These are phyloP conservation scores for Kodamaea hsintzibuensis DNA, from an alignment of 805 yeast genomes.

Conservation along the genomic window DNA sequence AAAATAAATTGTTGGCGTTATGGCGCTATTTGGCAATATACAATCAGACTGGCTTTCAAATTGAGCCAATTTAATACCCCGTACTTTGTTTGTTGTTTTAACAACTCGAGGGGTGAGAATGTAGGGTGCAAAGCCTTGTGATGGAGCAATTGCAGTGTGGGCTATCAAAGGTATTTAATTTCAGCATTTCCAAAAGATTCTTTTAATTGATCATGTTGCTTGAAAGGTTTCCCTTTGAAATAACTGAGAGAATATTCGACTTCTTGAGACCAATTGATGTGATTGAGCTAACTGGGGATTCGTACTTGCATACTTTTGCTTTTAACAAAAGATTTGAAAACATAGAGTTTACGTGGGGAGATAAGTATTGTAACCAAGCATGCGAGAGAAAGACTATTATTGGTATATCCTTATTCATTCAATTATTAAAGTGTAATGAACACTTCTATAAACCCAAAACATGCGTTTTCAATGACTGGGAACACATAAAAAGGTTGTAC, in stretches of 20 bases:
- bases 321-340: background rate
- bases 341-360: background rate
- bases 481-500: background rate
- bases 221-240: background rate
- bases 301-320: background rate
- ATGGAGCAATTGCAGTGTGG: background rate
- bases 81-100: background rate
- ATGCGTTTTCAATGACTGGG: background rate
- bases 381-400: background rate
- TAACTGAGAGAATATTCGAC: background rate
- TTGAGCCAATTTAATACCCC: background rate
- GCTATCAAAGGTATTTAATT: background rate
- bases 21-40: no score
- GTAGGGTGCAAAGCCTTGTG: background rate
- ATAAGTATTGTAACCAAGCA: background rate
- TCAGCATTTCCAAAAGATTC: background rate
- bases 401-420: background rate
- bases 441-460: background rate
- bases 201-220: background rate
- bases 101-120: background rate
- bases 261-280: background rate
- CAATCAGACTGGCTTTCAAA: no score
- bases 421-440: background rate
- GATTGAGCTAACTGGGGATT: background rate
- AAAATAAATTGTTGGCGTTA: no score